Base-by-base conservation (phyloP, 768 basidiomycete genomes). In the Porpolomopsis calyptriformis region DNA sequence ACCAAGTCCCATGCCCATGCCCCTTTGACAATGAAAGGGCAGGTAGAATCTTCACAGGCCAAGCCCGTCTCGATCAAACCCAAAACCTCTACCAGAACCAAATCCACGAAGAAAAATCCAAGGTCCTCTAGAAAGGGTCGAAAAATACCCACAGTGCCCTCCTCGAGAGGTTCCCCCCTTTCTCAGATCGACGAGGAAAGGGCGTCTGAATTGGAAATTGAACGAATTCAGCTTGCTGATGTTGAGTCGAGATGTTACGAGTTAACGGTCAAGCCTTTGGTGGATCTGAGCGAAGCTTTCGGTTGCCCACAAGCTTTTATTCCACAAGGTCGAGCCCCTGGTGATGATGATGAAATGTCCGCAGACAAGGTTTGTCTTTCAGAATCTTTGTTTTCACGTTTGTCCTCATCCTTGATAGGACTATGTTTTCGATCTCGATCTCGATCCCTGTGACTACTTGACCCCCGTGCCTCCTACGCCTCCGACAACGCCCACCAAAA, bases 191-290 rank as follows among this genome's bases (percentile, higher is more conserved):
- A 73, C 26, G 77, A 78, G 54, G 76, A 77, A 54, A 62, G 46
- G 10, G 70, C 60, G 29, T 57, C 57, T 8, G 57, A 57, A 23
- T 64, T 60, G 52, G 59, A 58, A 27, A 34, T 49, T 18, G 55
- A 63, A 51, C 36, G 38, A 4, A 14, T n/a, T 14, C 19, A 10
- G 46, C 25, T 19, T 19, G 35, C 68, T 2, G 62, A 68, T 34
- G 77, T 82, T 43, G 78, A 85, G 54, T 76, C 85, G 16, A 74
- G 74, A 42, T 86, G 85, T 63, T 85, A 86, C 56, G 85, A 85
- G 55, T 58, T 87, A 52, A 88, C 85, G 4, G 85, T 88, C 52
- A 67, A 74, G 55, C 85, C 85, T 36, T 62, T 88, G 53, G 85
- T 85, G 33, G 85, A 88, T 60, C 78, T 88, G 40, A 81, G 71